A percentile compares a stretch with the other conserved stretches of the same genome.
Conservation (phyloP, 2,329 filamentous ascomycete genomes). For the Hypoxylon sp. region DNA sequence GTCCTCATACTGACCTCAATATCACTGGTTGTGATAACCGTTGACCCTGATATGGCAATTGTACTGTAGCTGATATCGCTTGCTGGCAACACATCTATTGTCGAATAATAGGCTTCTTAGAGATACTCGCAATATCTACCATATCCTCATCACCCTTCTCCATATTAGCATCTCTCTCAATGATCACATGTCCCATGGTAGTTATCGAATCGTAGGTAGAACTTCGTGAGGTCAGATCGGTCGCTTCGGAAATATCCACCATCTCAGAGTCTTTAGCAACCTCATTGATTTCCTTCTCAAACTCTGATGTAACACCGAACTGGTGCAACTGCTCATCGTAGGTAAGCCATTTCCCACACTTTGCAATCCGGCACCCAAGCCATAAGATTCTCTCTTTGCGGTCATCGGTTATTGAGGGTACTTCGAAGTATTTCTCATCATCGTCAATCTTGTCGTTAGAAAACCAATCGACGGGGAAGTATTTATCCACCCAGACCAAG, state of each 20-base stretch:
- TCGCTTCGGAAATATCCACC: slow-evolving; percentile 23
- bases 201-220: slow-evolving; percentile 30
- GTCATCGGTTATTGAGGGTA: slow-evolving; percentile 64
- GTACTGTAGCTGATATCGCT: background rate
- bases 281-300: slow-evolving; percentile 48
- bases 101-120: slow-evolving; percentile 24
- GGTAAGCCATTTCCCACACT: slow-evolving; percentile 53
- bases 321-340: slow-evolving; percentile 51
- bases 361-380: slow-evolving; percentile 60
- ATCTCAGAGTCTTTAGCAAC: slow-evolving; percentile 34
- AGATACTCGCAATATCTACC: slow-evolving; percentile 27
- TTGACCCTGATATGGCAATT: no score
- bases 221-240: slow-evolving; percentile 16
- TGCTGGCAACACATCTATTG: slow-evolving; percentile 5
- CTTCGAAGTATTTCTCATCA: slow-evolving; percentile 72
- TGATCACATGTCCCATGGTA: slow-evolving; percentile 7
- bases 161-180: slow-evolving; percentile 17
- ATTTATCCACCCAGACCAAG: slow-evolving; percentile 65
- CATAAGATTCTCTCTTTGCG: slow-evolving; percentile 68
- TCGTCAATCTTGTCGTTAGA: slow-evolving; percentile 66
- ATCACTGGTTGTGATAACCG: no score
- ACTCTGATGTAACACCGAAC: slow-evolving; percentile 53
- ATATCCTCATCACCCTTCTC: slow-evolving; percentile 33
- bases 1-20: background rate
- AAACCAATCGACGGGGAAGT: slow-evolving; percentile 69